Evolutionary conservation across 257 asterid species (phyloP), one percentile per base, ranked within the genome.

Genomic region (Orobanche coerulescens): DNA sequence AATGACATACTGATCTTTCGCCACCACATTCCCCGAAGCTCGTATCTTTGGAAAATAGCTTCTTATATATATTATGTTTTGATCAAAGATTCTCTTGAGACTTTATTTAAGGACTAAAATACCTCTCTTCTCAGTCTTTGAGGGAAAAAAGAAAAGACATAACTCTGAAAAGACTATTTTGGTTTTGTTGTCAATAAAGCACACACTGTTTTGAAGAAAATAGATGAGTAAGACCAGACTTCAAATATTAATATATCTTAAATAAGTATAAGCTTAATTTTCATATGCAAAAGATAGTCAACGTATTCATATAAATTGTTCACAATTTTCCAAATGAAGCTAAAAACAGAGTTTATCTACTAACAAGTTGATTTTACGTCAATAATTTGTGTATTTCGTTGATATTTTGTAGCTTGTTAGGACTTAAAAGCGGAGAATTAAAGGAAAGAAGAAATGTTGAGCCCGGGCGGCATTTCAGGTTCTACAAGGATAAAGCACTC

Each of bases 301-400:
- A 11, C 18, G 34, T 30, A 44, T 53, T 37, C 43, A 9, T 26
- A 22, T n/a, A 67, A 47, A 58, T 34, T 11, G 33, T 34, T 24
- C 64, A 34, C 22, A 57, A 58, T 31, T 15, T 58, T 50, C 11
- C 15, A 36, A 31, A 58, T 31, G 49, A 58, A 36, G 26, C 49
- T 42, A 31, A 40, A 31, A 16, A 14, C 11, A 1, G 16, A n/a
- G n/a, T n/a, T 37, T 25, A 6, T 40, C 44, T 8, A 65, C 14
- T 51, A 6, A 51, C 9, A 14, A 25, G 34, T 6, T 19, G 26
- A 16, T 46, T 16, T 16, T 16, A 20, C 16, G 24, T 16, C 53
- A 46, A 46, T 20, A 46, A 46, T 16, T 6, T n/a, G 48, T 13
- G 10, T 42, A 20, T 42, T 14, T 14, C 14, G 48, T 42, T 6